These are phyloP conservation scores for Yarrowia sp. DNA, from an alignment of 805 yeast species.

Conservation along the genomic window DNA sequence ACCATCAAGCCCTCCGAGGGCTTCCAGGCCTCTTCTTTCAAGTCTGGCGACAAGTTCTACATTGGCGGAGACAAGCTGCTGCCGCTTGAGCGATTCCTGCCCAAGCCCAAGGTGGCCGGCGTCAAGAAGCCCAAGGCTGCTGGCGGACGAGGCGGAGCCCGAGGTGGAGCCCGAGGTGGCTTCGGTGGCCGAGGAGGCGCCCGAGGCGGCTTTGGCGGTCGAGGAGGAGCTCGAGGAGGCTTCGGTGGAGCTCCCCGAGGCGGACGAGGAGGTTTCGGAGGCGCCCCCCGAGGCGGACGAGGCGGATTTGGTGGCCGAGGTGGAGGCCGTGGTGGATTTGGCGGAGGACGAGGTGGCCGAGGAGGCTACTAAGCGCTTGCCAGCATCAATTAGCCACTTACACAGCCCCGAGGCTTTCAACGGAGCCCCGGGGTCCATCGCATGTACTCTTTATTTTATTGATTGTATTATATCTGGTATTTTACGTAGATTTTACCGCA, in stretches of 20 bases:
- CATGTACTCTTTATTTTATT: constrained; percentile 27
- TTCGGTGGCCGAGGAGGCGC: constrained; percentile 43
- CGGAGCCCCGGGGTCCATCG: not conserved
- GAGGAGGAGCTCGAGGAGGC: constrained; percentile 33
- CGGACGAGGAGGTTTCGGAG: constrained; percentile 37
- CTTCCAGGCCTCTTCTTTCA: constrained; percentile 88
- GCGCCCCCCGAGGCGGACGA: constrained; percentile 28
- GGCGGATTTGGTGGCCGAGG: constrained; percentile 28
- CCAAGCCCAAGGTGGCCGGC: constrained; percentile 91
- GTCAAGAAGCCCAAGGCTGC: constrained; percentile 66
- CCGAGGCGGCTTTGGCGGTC: constrained; percentile 33
- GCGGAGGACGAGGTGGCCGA: constrained; percentile 20
- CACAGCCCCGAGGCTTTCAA: not conserved
- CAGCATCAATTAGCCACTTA: constrained; percentile 1
- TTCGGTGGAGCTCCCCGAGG: constrained; percentile 33
- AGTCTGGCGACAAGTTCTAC: constrained; percentile 92
- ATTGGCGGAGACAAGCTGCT: constrained; percentile 93
- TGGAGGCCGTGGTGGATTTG: constrained; percentile 21
- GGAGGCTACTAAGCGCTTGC: constrained; percentile 9
- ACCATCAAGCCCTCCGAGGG: constrained; percentile 96
- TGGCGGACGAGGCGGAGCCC: constrained; percentile 49
- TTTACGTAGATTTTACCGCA: too few species aligned
- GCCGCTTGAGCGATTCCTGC: constrained; percentile 95
- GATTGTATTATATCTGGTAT: constrained; percentile 10
- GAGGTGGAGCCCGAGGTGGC: constrained; percentile 44